These are phyloP conservation scores for Colletotrichum musicola DNA, from an alignment of 2,329 filamentous ascomycete species.

Conservation along the genomic window DNA sequence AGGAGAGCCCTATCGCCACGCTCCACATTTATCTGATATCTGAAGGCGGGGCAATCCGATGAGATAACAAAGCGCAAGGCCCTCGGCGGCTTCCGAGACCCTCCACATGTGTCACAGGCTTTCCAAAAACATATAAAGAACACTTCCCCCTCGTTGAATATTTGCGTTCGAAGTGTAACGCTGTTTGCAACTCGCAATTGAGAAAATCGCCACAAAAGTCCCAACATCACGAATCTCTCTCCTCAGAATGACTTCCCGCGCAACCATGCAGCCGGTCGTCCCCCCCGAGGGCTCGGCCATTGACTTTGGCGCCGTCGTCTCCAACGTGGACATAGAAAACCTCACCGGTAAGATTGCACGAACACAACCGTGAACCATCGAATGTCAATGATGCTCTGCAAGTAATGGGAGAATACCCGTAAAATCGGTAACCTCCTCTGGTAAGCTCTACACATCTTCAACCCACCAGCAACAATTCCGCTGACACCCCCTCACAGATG, in stretches of 20 bases:
- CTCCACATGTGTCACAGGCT: constrained; percentile 2
- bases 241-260: constrained; percentile 21
- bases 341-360: constrained; percentile 65
- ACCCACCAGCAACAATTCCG: neutral
- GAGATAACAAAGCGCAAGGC: constrained; percentile 19
- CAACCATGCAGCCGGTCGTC: constrained; percentile 53
- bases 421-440: constrained; percentile 71
- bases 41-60: constrained; percentile 27
- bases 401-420: constrained; percentile 66
- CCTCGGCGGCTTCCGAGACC: constrained; percentile 34
- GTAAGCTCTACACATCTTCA: constrained; percentile 53
- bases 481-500: constrained; percentile 57
- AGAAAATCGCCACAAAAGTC: neutral
- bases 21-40: constrained; percentile 7
- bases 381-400: constrained; percentile 22
- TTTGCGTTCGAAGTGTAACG: neutral
- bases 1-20: constrained; percentile 6
- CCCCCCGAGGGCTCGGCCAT: constrained; percentile 54
- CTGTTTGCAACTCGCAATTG: neutral
- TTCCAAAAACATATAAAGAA: neutral
- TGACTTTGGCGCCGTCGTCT: constrained; percentile 72
- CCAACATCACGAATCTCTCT: neutral
- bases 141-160: rapidly evolving
- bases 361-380: constrained; percentile 23
- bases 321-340: constrained; percentile 71